Conservation (phyloP, 805 yeast genomes). For the Starmerella apicola region DNA sequence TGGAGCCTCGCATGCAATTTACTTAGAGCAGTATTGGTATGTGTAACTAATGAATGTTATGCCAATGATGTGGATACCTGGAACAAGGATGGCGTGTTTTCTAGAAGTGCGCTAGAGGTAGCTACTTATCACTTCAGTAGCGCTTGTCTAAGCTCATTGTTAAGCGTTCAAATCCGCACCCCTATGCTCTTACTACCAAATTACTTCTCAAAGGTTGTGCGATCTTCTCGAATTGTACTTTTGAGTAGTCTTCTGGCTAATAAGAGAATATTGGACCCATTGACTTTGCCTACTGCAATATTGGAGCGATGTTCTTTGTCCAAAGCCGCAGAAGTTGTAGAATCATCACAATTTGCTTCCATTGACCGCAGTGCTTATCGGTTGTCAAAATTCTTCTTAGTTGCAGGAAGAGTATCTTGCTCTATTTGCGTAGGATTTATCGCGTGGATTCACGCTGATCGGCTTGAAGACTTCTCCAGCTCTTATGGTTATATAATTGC, state of each 20-base stretch:
- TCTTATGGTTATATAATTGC: constrained; percentile 32
- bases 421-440: constrained; percentile 29
- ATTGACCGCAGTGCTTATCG: constrained; percentile 27
- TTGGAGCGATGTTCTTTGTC: constrained; percentile 26
- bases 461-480: constrained; percentile 25
- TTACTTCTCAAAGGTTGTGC: constrained; percentile 20
- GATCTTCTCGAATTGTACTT: constrained; percentile 20
- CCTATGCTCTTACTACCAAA: constrained; percentile 30
- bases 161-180: constrained; percentile 25
- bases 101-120: constrained; percentile 18
- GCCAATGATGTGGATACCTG: constrained; percentile 22
- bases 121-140: constrained; percentile 28
- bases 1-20: constrained; percentile 31
- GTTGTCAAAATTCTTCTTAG: constrained; percentile 29
- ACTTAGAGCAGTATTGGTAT: constrained; percentile 28
- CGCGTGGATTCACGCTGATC: constrained; percentile 33
- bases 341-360: constrained; percentile 10
- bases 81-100: constrained; percentile 3
- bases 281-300: constrained; percentile 30
- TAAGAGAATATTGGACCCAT: constrained; percentile 25
- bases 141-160: constrained; percentile 26
- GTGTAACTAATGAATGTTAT: constrained; percentile 32
- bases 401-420: constrained; percentile 29
- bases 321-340: constrained; percentile 25
- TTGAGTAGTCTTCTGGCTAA: constrained; percentile 25